phyloP scores from a whole-genome alignment of 2,329 filamentous ascomycete species.

The Keithomyces neogunnii region DNA sequence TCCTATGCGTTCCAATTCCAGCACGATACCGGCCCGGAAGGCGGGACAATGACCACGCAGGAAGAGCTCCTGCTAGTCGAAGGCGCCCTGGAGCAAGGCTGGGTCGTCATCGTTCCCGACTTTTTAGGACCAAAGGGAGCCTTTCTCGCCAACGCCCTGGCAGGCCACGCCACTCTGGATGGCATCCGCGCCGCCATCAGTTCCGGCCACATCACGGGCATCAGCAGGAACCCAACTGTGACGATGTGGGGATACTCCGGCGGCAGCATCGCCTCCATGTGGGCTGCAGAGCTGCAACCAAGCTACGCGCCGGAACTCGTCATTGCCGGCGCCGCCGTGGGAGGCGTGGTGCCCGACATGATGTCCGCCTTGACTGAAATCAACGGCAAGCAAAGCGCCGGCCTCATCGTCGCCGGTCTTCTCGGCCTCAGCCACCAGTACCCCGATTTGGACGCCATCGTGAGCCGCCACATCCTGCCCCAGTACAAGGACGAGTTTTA shows the following conservation, averaged over 20 bases:
- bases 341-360: conserved; percentile 15
- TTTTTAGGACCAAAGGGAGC: conserved; percentile 34
- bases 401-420: conserved; percentile 14
- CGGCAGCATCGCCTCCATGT: conserved; percentile 13
- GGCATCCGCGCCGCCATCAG: conserved; percentile 31
- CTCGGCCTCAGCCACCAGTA: conserved; percentile 15
- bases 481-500: conserved; percentile 19
- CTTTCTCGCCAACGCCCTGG: conserved; percentile 30
- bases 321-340: conserved; percentile 17
- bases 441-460: conserved; percentile 6
- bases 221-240: conserved; percentile 23
- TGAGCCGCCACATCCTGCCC: conserved; percentile 12
- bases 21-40: conserved; percentile 10
- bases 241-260: conserved; percentile 34
- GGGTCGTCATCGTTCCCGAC: conserved; percentile 40
- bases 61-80: conserved; percentile 14
- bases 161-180: conserved; percentile 34
- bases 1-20: conserved; percentile 16
- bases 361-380: conserved; percentile 8
- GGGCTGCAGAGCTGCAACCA: conserved; percentile 18
- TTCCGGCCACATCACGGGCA: conserved; percentile 17
- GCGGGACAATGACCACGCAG: conserved; percentile 23
- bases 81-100: conserved; percentile 29
- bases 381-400: conserved; percentile 11
- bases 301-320: conserved; percentile 16